phyloP scores from a whole-genome alignment of 148 eudicot genomes.

The Hydrangea macrophylla region DNA sequence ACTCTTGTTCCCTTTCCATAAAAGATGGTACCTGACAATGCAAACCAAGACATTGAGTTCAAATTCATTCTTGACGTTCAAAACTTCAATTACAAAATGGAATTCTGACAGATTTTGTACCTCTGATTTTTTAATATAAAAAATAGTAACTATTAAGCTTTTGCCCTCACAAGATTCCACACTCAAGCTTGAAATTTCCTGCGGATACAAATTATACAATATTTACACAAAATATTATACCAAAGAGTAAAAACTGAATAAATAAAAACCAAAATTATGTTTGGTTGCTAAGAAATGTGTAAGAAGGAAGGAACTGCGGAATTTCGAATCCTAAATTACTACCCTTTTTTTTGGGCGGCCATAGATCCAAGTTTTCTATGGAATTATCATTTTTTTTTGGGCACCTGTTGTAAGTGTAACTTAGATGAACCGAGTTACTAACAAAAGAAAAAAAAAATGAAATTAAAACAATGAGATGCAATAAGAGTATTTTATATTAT shows the following conservation, averaged over 20 bases:
- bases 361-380: too few relatives aligned
- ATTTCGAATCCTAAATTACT: not conserved
- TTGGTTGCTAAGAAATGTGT: not conserved
- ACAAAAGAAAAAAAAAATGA: not conserved
- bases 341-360: not conserved
- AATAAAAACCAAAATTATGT: not conserved
- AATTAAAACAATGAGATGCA: not conserved
- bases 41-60: conserved; percentile 16
- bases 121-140: conserved; percentile 76
- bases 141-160: conserved; percentile 75
- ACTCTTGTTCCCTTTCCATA: conserved; percentile 87
- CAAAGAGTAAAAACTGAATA: too few relatives aligned
- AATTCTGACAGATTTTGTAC: conserved; percentile 29
- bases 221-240: not conserved
- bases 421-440: too few relatives aligned
- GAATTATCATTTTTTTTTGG: too few relatives aligned
- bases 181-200: conserved; percentile 95
- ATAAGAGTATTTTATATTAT: not conserved
- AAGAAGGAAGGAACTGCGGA: not conserved
- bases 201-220: not conserved
- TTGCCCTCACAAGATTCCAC: conserved; percentile 88
- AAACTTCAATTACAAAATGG: conserved; percentile 1
- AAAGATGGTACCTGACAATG: conserved; percentile 69
- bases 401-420: too few relatives aligned
- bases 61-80: not conserved